Conservation (phyloP, 345 rosid genomes). For the Salix brachista region DNA sequence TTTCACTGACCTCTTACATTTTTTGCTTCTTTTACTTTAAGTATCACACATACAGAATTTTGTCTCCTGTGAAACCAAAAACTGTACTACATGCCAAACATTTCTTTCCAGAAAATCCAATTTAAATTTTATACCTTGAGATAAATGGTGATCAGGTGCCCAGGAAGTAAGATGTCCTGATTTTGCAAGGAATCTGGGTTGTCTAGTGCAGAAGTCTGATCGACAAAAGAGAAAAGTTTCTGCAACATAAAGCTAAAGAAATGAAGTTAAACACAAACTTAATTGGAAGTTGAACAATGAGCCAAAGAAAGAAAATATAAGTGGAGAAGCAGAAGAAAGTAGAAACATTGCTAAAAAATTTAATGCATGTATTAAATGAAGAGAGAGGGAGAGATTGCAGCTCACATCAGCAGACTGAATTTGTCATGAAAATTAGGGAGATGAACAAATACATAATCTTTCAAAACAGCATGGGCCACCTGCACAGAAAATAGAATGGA, state of each 20-base stretch:
- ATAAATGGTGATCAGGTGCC: conserved; percentile 82
- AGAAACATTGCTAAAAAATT: background rate
- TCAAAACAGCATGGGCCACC: conserved; percentile 78
- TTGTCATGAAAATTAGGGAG: conserved; percentile 78
- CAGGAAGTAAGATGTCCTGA: conserved; percentile 93
- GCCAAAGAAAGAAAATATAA: conserved; percentile 2
- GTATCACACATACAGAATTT: no score
- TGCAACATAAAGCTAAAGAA: conserved; percentile 78
- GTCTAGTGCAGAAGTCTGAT: conserved; percentile 82
- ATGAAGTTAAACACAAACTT: conserved; percentile 22
- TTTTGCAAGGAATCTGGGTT: conserved; percentile 93
- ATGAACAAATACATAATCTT: conserved; percentile 73
- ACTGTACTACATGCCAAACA: background rate
- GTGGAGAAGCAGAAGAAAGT: background rate
- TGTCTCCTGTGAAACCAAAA: background rate
- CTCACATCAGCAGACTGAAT: conserved; percentile 87
- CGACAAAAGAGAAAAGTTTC: conserved; percentile 90
- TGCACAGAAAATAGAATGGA: conserved; percentile 18
- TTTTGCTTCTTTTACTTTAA: no score
- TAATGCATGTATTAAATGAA: background rate
- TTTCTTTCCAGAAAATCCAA: background rate
- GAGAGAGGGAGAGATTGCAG: conserved; percentile 3
- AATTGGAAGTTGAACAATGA: background rate
- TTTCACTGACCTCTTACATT: background rate
- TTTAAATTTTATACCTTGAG: conserved; percentile 56